Conservation (phyloP, 768 basidiomycete genomes). For the Rhodocollybia butyracea region DNA sequence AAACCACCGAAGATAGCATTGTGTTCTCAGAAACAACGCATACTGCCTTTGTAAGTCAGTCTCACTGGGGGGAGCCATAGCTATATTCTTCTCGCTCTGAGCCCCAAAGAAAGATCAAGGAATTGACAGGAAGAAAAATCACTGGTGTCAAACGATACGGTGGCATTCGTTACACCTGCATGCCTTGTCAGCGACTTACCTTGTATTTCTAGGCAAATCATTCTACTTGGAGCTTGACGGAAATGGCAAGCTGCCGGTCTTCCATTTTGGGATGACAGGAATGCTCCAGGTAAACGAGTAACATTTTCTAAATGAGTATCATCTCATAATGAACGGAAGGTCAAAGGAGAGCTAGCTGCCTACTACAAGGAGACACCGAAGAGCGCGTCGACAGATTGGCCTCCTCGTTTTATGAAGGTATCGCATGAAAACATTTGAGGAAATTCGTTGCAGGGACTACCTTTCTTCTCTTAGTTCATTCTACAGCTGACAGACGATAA, state of each 20-base stretch:
- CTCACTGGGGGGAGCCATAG: too few species aligned
- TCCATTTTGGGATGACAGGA: constrained; percentile 89
- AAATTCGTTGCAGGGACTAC: neutral
- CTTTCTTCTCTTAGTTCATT: constrained; percentile 44
- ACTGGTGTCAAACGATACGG: constrained; percentile 53
- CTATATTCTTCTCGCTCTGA: neutral
- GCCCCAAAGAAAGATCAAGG: constrained; percentile 40
- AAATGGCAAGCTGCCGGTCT: constrained; percentile 56
- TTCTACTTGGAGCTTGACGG: constrained; percentile 67
- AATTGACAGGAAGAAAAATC: constrained; percentile 48
- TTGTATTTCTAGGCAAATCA: constrained; percentile 44
- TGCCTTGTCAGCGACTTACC: constrained; percentile 29
- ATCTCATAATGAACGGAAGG: constrained; percentile 22
- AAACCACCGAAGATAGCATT: constrained; percentile 56
- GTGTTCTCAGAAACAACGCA: constrained; percentile 60
- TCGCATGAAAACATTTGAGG: neutral
- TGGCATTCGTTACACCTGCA: constrained; percentile 27
- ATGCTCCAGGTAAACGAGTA: constrained; percentile 54
- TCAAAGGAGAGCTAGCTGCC: constrained; percentile 43
- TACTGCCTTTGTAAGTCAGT: constrained; percentile 54
- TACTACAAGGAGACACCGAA: constrained; percentile 48
- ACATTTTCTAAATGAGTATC: neutral
- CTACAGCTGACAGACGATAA: constrained; percentile 48
- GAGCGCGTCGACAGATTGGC: constrained; percentile 48
- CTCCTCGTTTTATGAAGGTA: constrained; percentile 67